Base-by-base conservation (phyloP, 1,284 basidiomycete species). In the Vanrija humicola region DNA sequence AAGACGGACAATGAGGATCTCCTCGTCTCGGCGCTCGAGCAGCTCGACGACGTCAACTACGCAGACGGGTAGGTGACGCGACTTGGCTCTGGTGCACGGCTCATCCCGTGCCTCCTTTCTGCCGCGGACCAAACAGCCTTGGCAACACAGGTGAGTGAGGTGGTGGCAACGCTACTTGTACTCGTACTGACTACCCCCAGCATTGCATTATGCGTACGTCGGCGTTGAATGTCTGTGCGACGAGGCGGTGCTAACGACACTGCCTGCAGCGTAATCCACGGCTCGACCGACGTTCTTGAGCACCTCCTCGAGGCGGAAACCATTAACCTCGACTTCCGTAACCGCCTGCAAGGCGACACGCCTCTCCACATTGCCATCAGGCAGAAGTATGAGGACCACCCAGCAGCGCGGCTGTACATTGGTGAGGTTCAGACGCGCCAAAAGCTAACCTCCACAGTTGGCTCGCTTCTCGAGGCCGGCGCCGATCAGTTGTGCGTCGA, bases 261-360 rank as follows among this genome's bases (percentile, higher is more conserved):
- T 16, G 16, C 26, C 29, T 19, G 5, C 55, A 75, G 74, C 6
- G 61, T 75, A 25, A 59, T 62, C 18, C 58, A 83, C 55, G 84
- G 83, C 43, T 84, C 84, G 26, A 81, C 81, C 0, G 80, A 81
- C 26, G 84, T 87, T 39, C 79, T 90, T 6, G 87, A 90, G 62
- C 81, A 86, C 58, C 83, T 91, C 57, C 81, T 91, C 29, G 83
- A 82, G 8, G 80, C 85, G 65, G 87, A 90, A 9, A 82, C 79
- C 12, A 92, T 90, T 74, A 89, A 94, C 67, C 89, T 93, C 50
- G 90, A 94, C 70, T 82, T 85, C 18, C 80, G 84, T 65, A 93
- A 93, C 73, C 80, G 82, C 19, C 74, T 88, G 29, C 84, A 87
- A 40, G 82, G 83, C 9, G 84, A 86, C 38, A 94, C 91, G 0